Base-by-base conservation (phyloP, 1,284 basidiomycete species). In the Leccinum pallidistipes region DNA sequence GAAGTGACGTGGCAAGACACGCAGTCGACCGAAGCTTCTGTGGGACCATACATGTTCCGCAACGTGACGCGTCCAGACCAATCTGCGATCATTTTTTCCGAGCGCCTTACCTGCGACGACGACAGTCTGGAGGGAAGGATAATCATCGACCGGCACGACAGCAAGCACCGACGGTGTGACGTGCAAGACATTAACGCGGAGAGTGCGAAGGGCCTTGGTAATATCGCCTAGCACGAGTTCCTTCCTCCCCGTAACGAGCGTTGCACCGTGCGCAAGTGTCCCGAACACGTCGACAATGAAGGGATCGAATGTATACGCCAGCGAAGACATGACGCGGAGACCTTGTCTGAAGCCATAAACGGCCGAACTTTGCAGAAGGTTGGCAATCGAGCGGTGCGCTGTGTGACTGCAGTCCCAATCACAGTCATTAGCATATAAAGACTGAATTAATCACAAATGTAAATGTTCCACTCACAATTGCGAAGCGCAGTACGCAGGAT, bases 31-130 rank as follows among this genome's bases (percentile, higher is more conserved):
- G 73, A 64, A 18, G 72, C 71, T 58, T 76, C 74, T 0, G 75
- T 76, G 3, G 74, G 75, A n/a, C 75, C 74, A 56, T 76, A 76
- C 65, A 74, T 72, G 61, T 76, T 76, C 49, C 68, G 70, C 52
- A 74, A 62, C 27, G 58, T 66, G 55, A 74, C 69, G 10, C 55
- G 65, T 51, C 63, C 63, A 1, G 65, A 73, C 72, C 72, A 74
- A 31, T 72, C 66, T 53, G 69, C 65, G 21, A 75, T 69, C 8
- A n/a, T n/a, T n/a, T n/a, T 65, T 74, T 8, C 72, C 66, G 10
- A 74, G 71, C 7, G 68, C 65, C 58, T 74, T 72, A 12, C 72
- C 72, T 1, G 69, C 69, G 21, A 73, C 68, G 11, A 74, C 66
- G 10, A 73, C 40, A 3, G 69, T 71, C 49, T 71, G 54, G 9